phyloP scores from a whole-genome alignment of 345 rosid genomes.

The Psidium friedrichsthalianum region DNA sequence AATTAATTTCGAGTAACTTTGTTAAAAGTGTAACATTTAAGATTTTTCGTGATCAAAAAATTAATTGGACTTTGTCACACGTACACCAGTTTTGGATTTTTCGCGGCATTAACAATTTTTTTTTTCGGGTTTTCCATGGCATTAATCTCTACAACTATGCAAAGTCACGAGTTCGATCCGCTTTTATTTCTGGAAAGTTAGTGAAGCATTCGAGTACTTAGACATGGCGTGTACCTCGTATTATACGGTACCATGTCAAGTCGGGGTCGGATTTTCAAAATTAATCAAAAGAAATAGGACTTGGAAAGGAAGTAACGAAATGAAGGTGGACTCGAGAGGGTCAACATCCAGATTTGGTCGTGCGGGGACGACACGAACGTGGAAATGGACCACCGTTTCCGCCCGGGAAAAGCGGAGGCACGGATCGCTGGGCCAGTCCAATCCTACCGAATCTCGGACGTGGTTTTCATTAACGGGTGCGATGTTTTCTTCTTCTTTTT shows the following conservation, averaged over 20 bases:
- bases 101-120: no score
- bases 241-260: no score
- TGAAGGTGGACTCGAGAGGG: neutral
- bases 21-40: fast-evolving
- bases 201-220: no score
- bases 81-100: no score
- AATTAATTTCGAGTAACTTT: neutral
- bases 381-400: neutral
- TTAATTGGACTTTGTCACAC: neutral
- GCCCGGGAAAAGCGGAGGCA: neutral
- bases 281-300: neutral
- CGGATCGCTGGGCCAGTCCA: neutral
- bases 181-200: no score
- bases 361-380: neutral
- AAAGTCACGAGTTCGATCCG: no score
- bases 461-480: neutral
- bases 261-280: no score
- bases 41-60: neutral
- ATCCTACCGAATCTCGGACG: neutral
- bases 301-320: neutral
- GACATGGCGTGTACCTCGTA: no score
- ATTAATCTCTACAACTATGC: no score
- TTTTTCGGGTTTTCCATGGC: no score
- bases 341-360: neutral
- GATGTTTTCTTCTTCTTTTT: no score